phyloP scores from a whole-genome alignment of 306 rosid genomes.

The Luffa aegyptiaca region DNA sequence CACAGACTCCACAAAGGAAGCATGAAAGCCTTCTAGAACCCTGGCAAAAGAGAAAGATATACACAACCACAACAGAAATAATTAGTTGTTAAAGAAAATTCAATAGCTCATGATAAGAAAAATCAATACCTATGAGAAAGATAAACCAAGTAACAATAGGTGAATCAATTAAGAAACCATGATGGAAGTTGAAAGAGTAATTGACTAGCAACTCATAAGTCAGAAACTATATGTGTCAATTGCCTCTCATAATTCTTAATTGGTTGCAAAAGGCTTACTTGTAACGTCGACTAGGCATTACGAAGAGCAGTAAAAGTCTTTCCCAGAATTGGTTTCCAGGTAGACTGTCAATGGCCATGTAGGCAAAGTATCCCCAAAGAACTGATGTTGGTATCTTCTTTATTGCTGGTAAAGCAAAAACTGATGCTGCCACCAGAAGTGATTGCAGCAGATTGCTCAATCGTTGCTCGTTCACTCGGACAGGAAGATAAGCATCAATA shows the following conservation, averaged over 20 bases:
- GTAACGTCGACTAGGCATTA: constrained; percentile 55
- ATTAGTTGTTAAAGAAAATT: neutral
- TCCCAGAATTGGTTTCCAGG: constrained; percentile 92
- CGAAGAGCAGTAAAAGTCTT: constrained; percentile 53
- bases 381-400: constrained; percentile 77
- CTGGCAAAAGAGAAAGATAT: constrained; percentile 22
- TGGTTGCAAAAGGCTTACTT: constrained; percentile 35
- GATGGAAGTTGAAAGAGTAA: neutral
- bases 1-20: constrained; percentile 70
- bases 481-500: constrained; percentile 64
- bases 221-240: neutral
- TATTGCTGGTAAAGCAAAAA: constrained; percentile 60
- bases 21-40: constrained; percentile 64
- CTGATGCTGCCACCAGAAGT: constrained; percentile 61
- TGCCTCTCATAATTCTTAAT: neutral
- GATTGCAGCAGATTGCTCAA: constrained; percentile 80
- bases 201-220: neutral
- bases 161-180: neutral
- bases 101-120: neutral
- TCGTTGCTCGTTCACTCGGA: constrained; percentile 84
- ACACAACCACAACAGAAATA: neutral
- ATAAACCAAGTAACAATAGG: neutral
- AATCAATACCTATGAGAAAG: neutral
- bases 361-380: constrained; percentile 88
- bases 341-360: constrained; percentile 93